These are phyloP conservation scores for Backusella sp. DNA, from an alignment of 192 early-diverging fungal genomes.

Conservation along the genomic window DNA sequence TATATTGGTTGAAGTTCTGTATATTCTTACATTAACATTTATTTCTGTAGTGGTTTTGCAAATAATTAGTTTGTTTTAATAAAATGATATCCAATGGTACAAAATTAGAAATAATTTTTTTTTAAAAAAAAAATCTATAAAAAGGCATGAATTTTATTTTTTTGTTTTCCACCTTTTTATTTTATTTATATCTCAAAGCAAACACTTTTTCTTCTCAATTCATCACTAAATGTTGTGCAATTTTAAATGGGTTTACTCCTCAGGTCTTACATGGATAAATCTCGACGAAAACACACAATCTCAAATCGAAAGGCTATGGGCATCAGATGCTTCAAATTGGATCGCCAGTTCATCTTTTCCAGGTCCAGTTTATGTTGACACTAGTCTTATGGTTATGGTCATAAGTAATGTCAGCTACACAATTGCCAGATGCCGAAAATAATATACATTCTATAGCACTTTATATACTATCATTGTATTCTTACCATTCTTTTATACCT, in stretches of 20 bases:
- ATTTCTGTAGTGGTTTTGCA: background rate
- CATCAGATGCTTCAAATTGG: background rate
- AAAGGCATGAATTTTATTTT: background rate
- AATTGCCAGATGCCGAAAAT: background rate
- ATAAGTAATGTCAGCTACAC: background rate
- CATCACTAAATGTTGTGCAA: background rate
- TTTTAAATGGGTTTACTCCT: slow-evolving; percentile 4
- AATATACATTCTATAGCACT: background rate
- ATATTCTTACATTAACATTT: background rate
- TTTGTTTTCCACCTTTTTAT: background rate
- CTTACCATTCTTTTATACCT: background rate
- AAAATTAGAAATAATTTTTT: background rate
- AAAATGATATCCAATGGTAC: background rate
- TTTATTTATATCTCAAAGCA: background rate
- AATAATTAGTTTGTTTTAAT: background rate
- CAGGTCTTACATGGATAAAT: slow-evolving; percentile 1
- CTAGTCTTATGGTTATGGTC: slow-evolving; percentile 1
- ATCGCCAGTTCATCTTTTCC: background rate
- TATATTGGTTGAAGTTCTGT: background rate
- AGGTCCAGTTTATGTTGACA: slow-evolving; percentile 11
- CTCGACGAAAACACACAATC: background rate
- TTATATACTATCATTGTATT: background rate
- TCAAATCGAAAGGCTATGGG: slow-evolving; percentile 12
- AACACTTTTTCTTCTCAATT: background rate
- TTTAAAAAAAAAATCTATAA: background rate